Base-by-base conservation (phyloP, 768 basidiomycete genomes). In the Mycena kentingensis region DNA sequence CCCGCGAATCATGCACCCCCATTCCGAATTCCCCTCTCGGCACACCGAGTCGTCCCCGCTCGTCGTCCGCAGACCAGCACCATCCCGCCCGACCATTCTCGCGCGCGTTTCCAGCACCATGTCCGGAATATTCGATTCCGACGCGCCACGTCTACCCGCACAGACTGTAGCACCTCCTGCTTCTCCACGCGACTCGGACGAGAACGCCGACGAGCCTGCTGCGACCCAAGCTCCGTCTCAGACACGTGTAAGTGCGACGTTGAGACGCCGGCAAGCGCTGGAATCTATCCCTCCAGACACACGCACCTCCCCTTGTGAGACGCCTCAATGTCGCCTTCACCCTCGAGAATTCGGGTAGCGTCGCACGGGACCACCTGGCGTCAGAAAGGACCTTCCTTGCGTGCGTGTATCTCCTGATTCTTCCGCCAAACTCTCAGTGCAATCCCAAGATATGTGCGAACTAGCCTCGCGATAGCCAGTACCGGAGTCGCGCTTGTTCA, bases 401-500 rank as follows among this genome's bases (percentile, higher is more conserved):
- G 12, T 59, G 49, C 8, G 53, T 47, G 26, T 37, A 39, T 4
- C 35, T 13, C n/a, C 22, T 25, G 25, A n/a, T 3, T 10, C 21
- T 18, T 15, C 6, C 26, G 18, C 29, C 22, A 19, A 21, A 10
- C 16, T 39, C 16, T 38, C 26, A 18, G 18, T 13, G 3, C 21
- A 5, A n/a, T 41, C 19, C 37, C 22, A 6, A 25, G 22, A 16
- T 77, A 77, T 59, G 61, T 77, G 16, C 63, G 76, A 27, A 78
- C 77, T 2, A 75, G 74, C 46, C 58, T 78, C 16, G 69, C 73
- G 4, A 66, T 77, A 5, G 67, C 76, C 10, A 72, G 72, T 3
- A 70, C 72, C 1, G 77, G 77, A 18, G 74, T 78, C 31, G 77
- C 74, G 1, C 66, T 78, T 1, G 73, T 77, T 15, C 77, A 78